Evolutionary conservation across 73 alveolate genomes (phyloP).

Genomic region (Paramecium primaurelia): DNA sequence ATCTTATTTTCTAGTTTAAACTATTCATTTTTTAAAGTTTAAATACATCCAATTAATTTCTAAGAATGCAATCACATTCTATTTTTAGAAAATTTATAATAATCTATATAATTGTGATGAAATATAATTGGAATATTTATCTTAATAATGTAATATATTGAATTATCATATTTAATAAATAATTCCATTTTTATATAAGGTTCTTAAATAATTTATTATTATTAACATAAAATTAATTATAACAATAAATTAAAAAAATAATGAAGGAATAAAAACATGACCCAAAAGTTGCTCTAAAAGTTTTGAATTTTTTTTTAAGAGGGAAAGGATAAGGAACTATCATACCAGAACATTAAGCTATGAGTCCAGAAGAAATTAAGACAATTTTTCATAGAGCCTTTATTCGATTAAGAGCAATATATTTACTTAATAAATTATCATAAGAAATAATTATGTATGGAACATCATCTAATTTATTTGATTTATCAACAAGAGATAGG

Average conservation of each 20-base stretch:
- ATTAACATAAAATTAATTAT: neutral
- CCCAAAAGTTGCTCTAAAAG: conserved; percentile 31
- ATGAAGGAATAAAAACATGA: neutral
- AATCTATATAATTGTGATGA: no score
- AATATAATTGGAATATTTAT: no score
- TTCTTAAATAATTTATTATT: neutral
- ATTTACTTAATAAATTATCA: neutral
- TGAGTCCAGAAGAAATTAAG: neutral
- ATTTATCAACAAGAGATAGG: conserved; percentile 40
- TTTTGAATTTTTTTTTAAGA: neutral
- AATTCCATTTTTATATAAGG: neutral
- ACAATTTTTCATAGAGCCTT: neutral
- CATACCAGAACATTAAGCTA: neutral
- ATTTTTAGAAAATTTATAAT: no score
- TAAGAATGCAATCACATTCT: no score
- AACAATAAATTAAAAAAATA: neutral
- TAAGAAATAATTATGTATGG: conserved; percentile 56
- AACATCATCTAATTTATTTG: conserved; percentile 58
- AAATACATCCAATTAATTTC: no score
- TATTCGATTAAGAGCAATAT: conserved; percentile 30
- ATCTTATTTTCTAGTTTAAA: no score
- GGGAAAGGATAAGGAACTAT: neutral
- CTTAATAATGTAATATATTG: no score
- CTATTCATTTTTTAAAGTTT: no score
- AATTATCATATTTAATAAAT: no score